These are phyloP conservation scores for Aspergillus baeticus DNA, from an alignment of 495 filamentous ascomycete species.

Conservation along the genomic window DNA sequence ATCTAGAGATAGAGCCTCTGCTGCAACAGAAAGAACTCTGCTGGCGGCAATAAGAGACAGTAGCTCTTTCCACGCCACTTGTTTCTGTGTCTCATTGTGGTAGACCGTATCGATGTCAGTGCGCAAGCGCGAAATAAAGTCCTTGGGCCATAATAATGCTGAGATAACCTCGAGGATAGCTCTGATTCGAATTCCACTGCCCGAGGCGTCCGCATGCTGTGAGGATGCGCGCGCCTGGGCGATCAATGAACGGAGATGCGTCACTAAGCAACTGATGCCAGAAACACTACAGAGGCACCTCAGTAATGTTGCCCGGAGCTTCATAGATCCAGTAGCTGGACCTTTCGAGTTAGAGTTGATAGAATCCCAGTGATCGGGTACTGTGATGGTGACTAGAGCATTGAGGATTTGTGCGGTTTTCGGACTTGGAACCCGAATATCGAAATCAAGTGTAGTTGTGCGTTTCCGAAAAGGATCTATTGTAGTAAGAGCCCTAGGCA, in stretches of 20 bases:
- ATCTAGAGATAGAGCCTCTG: slow-evolving; percentile 68
- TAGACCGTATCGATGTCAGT: slow-evolving; percentile 35
- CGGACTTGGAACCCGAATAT: slow-evolving; percentile 62
- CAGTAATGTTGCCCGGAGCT: slow-evolving; percentile 49
- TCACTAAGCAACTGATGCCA: slow-evolving; percentile 68
- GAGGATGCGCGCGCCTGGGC: slow-evolving; percentile 25
- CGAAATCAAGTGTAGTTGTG: slow-evolving; percentile 40
- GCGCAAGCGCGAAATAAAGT: slow-evolving; percentile 56
- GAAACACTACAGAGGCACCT: slow-evolving; percentile 68
- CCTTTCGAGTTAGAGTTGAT: slow-evolving; percentile 45
- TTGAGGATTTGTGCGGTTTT: slow-evolving; percentile 68
- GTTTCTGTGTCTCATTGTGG: slow-evolving; percentile 35
- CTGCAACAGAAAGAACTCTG: slow-evolving; percentile 66
- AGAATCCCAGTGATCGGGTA: slow-evolving; percentile 76
- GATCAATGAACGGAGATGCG: slow-evolving; percentile 57
- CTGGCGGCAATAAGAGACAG: slow-evolving; percentile 66
- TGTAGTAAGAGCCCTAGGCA: slow-evolving; percentile 52
- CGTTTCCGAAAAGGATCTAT: slow-evolving; percentile 46
- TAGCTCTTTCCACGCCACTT: slow-evolving; percentile 65
- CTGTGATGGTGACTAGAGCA: slow-evolving; percentile 62
- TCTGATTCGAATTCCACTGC: slow-evolving; percentile 25
- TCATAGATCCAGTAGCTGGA: slow-evolving; percentile 29
- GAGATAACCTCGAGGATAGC: slow-evolving; percentile 49
- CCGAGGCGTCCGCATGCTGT: slow-evolving; percentile 30
- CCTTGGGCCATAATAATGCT: slow-evolving; percentile 54